These are phyloP conservation scores for Setomelanomma holmii DNA, from an alignment of 2,329 filamentous ascomycete species.

Conservation along the genomic window DNA sequence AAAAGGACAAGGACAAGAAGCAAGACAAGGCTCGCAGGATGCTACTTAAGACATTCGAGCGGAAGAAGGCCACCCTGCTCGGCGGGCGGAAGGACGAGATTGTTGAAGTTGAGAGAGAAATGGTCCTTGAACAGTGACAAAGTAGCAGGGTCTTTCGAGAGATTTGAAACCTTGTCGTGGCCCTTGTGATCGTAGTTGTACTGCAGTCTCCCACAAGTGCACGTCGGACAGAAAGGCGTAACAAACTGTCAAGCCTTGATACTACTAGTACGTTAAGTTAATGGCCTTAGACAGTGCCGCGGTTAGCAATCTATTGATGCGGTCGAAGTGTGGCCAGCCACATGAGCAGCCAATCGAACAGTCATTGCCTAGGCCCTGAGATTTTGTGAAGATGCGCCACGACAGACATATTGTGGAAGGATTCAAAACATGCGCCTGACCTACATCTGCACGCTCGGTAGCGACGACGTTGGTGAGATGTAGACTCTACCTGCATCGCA, in stretches of 20 bases:
- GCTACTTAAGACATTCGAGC: neutral
- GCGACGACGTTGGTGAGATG: neutral
- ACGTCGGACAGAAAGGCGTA: neutral
- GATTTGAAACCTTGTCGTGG: neutral
- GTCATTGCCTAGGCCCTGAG: neutral
- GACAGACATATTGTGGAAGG: neutral
- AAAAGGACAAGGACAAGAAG: neutral
- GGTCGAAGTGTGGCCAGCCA: neutral
- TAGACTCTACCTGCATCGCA: slow-evolving; percentile 2
- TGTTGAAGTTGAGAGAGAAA: slow-evolving; percentile 1
- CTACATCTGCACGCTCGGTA: neutral
- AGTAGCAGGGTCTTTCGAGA: neutral
- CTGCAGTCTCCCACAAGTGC: neutral
- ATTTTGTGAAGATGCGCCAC: neutral
- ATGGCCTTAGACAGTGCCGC: neutral
- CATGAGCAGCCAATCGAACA: neutral
- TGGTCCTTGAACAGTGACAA: neutral
- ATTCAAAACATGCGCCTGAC: neutral
- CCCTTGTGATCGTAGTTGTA: neutral
- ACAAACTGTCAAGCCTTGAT: neutral
- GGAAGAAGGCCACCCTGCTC: neutral
- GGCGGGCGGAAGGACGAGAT: neutral
- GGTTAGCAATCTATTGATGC: neutral
- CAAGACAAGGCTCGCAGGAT: neutral
- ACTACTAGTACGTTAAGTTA: neutral